phyloP scores from a whole-genome alignment of 208 protist genomes.

The Trypanosoma mega region DNA sequence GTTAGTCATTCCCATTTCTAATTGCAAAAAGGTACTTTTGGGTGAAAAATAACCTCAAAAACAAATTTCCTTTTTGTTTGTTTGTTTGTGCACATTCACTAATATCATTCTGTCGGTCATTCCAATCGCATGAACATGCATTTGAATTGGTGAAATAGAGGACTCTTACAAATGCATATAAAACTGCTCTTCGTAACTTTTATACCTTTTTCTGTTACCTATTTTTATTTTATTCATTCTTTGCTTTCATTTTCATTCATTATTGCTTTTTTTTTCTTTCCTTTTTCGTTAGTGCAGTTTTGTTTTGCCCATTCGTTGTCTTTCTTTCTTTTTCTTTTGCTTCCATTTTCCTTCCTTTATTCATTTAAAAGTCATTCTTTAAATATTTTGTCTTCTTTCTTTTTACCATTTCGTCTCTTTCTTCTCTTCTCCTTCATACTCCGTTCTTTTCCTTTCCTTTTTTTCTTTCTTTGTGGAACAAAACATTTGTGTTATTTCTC shows the following conservation, averaged over 20 bases:
- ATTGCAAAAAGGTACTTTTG: too few species aligned
- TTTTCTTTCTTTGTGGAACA: not conserved
- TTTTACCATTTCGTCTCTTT: not conserved
- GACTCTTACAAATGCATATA: not conserved
- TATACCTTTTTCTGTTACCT: not conserved
- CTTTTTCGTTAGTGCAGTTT: too few species aligned
- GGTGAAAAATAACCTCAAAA: too few species aligned
- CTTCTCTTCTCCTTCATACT: not conserved
- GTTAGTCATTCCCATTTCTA: too few species aligned
- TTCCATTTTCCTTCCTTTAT: not conserved
- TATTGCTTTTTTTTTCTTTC: not conserved
- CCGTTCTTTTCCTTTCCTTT: slow-evolving; percentile 1
- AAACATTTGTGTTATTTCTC: too few species aligned
- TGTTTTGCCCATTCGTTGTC: too few species aligned
- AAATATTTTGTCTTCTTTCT: slow-evolving; percentile 3
- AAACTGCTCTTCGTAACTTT: not conserved
- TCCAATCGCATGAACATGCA: too few species aligned
- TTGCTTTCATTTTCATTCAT: not conserved
- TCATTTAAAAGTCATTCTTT: not conserved
- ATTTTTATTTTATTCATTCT: not conserved
- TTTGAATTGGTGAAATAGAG: too few species aligned
- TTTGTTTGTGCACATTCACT: too few species aligned
- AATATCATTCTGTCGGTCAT: too few species aligned
- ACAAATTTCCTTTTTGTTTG: too few species aligned
- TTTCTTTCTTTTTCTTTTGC: not conserved